Evolutionary conservation across 2,329 filamentous ascomycete genomes (phyloP), one percentile per base, ranked within the genome.

Genomic region (Colletotrichum chrysophilum): DNA sequence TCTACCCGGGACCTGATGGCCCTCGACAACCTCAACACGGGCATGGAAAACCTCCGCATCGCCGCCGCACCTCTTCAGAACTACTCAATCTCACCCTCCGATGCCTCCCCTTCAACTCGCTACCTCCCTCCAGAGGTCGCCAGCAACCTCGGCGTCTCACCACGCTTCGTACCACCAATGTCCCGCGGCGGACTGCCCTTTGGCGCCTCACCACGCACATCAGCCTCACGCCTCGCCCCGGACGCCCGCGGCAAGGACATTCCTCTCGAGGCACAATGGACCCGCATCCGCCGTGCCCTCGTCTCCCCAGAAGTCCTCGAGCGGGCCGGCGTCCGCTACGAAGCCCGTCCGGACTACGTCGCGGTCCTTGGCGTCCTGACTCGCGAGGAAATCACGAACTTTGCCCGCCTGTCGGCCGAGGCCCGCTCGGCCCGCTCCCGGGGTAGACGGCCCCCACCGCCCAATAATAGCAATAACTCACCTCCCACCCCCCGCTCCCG

Each of bases 271-370:
- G 91, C 91, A 3, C 87, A 87, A 66, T 93, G 91, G 91, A 93
- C 91, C 5, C 88, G 87, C 71, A 91, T 93, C 38, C 87, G 85
- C 70, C 87, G 91, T 14, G 84, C 84, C 2, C 84, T 91, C 1
- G 86, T 93, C 10, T 92, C 90, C n/a, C 88, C 89, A 7, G 90
- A 91, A 77, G 89, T 92, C 0, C 84, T 93, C 4, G 85, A 88
- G 52, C 84, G 87, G 56, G 90, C 90, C 5, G 87, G 89, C 14
- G 86, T 91, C 26, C 88, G 91, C 12, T 93, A 91, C 78, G 91
- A 93, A 80, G 91, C 91, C 12, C 86, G 90, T 2, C 91, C 90
- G 0, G 87, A 89, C 2, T 93, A 91, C 74, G 90, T 93, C 4
- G 91, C 91, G 14, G 83, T 93, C 5, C 86, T 93, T 0, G 92